Conservation (phyloP, 1,284 basidiomycete species). For the Gastroboletus turbinatus region DNA sequence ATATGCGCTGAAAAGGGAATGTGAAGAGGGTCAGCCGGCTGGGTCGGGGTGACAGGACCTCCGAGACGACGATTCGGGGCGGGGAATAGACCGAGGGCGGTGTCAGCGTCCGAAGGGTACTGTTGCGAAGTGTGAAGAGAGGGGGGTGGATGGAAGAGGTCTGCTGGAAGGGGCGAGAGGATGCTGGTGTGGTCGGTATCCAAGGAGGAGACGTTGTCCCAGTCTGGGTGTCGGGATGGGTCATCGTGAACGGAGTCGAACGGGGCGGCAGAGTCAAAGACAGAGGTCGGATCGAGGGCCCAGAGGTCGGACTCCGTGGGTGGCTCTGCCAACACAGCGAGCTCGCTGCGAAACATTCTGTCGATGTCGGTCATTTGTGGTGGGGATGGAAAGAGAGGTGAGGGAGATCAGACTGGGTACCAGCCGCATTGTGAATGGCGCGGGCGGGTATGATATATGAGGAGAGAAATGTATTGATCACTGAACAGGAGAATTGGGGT, state of each 20-base stretch:
- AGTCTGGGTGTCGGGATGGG: neutral
- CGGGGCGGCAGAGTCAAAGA: neutral
- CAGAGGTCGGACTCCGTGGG: conserved; percentile 4
- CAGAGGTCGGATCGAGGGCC: neutral
- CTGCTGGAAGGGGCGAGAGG: neutral
- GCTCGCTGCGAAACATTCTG: conserved; percentile 25
- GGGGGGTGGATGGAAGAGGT: neutral
- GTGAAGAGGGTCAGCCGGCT: neutral
- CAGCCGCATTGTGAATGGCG: conserved; percentile 18
- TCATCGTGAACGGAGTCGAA: neutral
- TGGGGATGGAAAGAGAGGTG: neutral
- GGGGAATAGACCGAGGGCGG: conserved; percentile 15
- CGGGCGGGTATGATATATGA: conserved; percentile 7
- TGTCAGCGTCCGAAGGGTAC: neutral
- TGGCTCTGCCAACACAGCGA: conserved; percentile 16
- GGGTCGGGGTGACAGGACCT: neutral
- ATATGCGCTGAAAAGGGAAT: neutral
- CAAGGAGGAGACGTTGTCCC: neutral
- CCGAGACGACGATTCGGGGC: conserved; percentile 3
- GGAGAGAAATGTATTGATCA: conserved; percentile 16
- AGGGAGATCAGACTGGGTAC: neutral
- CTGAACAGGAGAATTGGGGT: neutral
- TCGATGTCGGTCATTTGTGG: conserved; percentile 24
- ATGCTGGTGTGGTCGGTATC: neutral
- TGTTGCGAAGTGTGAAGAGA: neutral